A percentile compares a stretch with the other conserved stretches of the same genome.
Conservation (phyloP, 371 early-diverging fungal species). For the Zychaea mexicana region DNA sequence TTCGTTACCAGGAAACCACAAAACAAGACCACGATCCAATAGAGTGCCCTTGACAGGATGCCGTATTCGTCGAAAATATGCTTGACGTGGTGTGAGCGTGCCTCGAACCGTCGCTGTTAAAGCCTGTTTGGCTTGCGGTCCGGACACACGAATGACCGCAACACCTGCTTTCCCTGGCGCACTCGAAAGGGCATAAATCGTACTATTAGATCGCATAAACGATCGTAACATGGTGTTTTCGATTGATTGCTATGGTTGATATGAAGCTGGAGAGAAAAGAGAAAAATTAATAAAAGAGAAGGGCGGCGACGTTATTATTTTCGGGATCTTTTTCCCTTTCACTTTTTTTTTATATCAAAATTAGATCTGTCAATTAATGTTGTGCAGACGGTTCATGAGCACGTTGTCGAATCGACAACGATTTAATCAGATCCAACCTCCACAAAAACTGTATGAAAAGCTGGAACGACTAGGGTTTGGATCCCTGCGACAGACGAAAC, state of each 20-base stretch:
- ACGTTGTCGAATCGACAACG: conserved; percentile 48
- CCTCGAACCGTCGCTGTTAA: background rate
- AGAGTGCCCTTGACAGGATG: conserved; percentile 52
- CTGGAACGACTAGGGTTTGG: conserved; percentile 50
- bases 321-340: background rate
- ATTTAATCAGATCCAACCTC: conserved; percentile 45
- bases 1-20: conserved; percentile 66
- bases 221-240: background rate
- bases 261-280: background rate
- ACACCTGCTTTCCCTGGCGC: conserved; percentile 81
- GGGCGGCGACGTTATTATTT: background rate
- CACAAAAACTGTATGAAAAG: conserved; percentile 39
- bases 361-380: background rate
- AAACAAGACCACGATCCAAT: conserved; percentile 64
- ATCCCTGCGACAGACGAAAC: conserved; percentile 37
- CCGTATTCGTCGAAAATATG: conserved; percentile 49
- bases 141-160: conserved; percentile 80
- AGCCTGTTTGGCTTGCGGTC: conserved; percentile 59
- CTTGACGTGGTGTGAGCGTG: conserved; percentile 36
- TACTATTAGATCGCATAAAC: conserved; percentile 17
- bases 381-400: conserved; percentile 6
- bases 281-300: conserved; percentile 6
- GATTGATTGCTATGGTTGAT: background rate
- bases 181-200: conserved; percentile 79
- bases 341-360: background rate